phyloP scores from a whole-genome alignment of 768 basidiomycete species.

The Lanmaoa pseudosensibilis region DNA sequence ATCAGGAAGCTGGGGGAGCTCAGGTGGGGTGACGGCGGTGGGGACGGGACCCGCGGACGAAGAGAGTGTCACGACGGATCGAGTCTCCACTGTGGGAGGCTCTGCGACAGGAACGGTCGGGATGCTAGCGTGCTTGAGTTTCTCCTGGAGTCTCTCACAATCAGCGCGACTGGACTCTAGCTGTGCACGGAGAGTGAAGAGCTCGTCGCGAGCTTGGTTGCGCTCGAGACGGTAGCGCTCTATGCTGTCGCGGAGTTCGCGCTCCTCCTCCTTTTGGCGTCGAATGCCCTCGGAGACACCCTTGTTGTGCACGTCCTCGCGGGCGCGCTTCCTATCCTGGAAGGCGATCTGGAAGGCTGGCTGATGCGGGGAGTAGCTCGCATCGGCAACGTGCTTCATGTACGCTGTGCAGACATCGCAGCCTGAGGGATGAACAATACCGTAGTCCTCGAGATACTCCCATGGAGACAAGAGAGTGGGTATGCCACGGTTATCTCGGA shows the following conservation, averaged over 20 bases:
- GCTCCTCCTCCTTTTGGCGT: constrained; percentile 41
- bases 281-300: constrained; percentile 41
- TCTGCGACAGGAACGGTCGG: background rate
- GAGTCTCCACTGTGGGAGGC: constrained; percentile 3
- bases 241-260: constrained; percentile 33
- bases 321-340: constrained; percentile 39
- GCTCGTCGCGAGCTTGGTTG: constrained; percentile 36
- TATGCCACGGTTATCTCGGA: constrained; percentile 33
- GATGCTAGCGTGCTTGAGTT: constrained; percentile 11
- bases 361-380: constrained; percentile 38
- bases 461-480: constrained; percentile 38
- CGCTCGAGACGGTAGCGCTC: constrained; percentile 39
- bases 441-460: constrained; percentile 42
- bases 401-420: constrained; percentile 40
- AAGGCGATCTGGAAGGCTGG: constrained; percentile 42
- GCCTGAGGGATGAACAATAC: constrained; percentile 41
- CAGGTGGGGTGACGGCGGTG: background rate
- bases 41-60: constrained; percentile 1
- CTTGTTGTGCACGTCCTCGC: constrained; percentile 40
- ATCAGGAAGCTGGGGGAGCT: constrained; percentile 6
- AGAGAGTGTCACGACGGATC: constrained; percentile 7
- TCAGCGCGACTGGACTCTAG: constrained; percentile 35
- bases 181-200: constrained; percentile 33
- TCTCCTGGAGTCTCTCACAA: constrained; percentile 32
- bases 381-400: constrained; percentile 42